Conservation (phyloP, 2,329 filamentous ascomycete genomes). For the Pyricularia sp. region DNA sequence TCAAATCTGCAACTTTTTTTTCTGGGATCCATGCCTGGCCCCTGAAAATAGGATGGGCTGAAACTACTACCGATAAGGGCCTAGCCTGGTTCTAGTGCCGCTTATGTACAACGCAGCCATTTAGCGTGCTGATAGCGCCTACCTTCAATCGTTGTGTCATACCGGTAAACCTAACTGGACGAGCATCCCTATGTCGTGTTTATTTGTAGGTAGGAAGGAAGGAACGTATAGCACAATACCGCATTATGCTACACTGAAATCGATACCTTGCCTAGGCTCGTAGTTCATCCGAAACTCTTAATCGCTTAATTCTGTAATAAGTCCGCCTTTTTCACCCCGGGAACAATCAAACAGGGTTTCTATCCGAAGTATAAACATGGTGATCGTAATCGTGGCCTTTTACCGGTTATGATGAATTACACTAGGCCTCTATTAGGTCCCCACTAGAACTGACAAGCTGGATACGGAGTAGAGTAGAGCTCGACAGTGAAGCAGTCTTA, state of each 20-base stretch:
- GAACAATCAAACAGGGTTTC: not conserved
- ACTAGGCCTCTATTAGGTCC: not conserved
- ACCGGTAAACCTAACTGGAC: not conserved
- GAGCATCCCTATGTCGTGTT: not conserved
- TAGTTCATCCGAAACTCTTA: too few species aligned
- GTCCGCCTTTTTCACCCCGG: too few species aligned
- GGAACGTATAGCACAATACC: too few species aligned
- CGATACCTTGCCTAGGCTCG: too few species aligned
- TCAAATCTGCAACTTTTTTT: not conserved
- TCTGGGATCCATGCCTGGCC: not conserved
- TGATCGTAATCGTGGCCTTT: not conserved
- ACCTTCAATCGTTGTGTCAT: not conserved
- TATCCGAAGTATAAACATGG: not conserved
- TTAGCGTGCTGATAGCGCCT: not conserved
- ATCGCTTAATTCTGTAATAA: too few species aligned
- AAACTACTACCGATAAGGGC: not conserved
- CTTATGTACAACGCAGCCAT: not conserved
- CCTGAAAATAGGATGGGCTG: not conserved
- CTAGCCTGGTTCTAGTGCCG: not conserved
- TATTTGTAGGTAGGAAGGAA: not conserved
- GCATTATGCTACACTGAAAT: too few species aligned
- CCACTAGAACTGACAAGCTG: not conserved
- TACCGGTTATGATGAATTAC: not conserved
- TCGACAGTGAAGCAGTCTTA: too few species aligned
- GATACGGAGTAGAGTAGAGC: not conserved